phyloP scores from a whole-genome alignment of 2,329 filamentous ascomycete species.

The Aureobasidium sp. region DNA sequence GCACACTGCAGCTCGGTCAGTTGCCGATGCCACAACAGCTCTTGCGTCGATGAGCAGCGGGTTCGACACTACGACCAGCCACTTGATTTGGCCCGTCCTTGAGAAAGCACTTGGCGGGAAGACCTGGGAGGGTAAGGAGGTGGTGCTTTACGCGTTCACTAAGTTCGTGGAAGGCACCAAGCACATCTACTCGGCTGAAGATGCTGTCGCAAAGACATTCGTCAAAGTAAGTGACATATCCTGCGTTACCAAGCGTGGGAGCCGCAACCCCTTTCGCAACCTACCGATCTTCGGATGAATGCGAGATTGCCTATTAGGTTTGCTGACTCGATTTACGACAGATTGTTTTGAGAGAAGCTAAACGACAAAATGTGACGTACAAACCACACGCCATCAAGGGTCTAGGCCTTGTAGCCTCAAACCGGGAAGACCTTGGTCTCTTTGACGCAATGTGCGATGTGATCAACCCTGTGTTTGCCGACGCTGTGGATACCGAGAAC shows the following conservation, averaged over 20 bases:
- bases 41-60: slow-evolving; percentile 47
- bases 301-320: slow-evolving; percentile 9
- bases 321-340: slow-evolving; percentile 29
- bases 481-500: slow-evolving; percentile 44
- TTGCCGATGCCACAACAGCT: slow-evolving; percentile 65
- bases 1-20: slow-evolving; percentile 75
- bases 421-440: slow-evolving; percentile 62
- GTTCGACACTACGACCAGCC: slow-evolving; percentile 51
- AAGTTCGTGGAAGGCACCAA: slow-evolving; percentile 64
- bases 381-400: slow-evolving; percentile 66
- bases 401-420: slow-evolving; percentile 65
- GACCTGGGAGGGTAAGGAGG: slow-evolving; percentile 89
- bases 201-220: slow-evolving; percentile 57
- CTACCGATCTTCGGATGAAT: background rate
- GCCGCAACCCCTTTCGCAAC: background rate
- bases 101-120: slow-evolving; percentile 79
- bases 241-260: background rate
- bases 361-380: slow-evolving; percentile 82
- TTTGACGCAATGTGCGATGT: slow-evolving; percentile 60
- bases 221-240: slow-evolving; percentile 47
- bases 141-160: slow-evolving; percentile 70
- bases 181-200: slow-evolving; percentile 50
- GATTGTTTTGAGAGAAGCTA: slow-evolving; percentile 78
- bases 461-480: slow-evolving; percentile 52
- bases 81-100: slow-evolving; percentile 70